Base-by-base conservation (phyloP, 768 basidiomycete species). In the Kondoa subrosea region DNA sequence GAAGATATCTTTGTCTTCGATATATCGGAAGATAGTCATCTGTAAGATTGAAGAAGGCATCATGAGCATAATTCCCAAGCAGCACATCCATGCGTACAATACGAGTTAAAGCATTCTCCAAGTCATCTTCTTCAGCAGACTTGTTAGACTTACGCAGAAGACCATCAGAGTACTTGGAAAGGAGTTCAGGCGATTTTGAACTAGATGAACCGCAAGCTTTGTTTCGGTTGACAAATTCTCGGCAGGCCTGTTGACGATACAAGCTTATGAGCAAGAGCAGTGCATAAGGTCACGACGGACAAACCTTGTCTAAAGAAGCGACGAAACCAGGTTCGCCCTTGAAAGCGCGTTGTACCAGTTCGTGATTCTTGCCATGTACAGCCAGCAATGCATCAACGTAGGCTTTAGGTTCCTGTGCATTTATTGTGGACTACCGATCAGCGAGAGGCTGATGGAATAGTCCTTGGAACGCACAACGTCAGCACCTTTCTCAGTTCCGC, bases 1-100 rank as follows among this genome's bases (percentile, higher is more conserved):
- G 85, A 96, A 99, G 15, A 97, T 89, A 72, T 99, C 93, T 80
- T 95, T 95, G 81, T 97, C 92, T 76, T 92, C 90, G 73, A 96
- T 87, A 78, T 95, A 97, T 77, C 91, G 91, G 87, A 99, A 95
- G 62, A 97, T 80, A 16, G 89, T 82, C 91, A 96, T 95, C 93
- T 97, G 75, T 1, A 16, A 25, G 25, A 27, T 27, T 17, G 17
- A 29, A 21, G 34, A 15, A 59, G 0, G 68, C 66, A 27, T 27
- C 50, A 40, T 29, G 21, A 16, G 3, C 1, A 26, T 31, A n/a
- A 3, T 32, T 29, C 29, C 25, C 1, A n/a, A 27, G 34, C 2
- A 59, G 31, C 26, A 50, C 31, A 25, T 31, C 26, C 25, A 3
- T 14, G 79, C 86, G 64, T 76, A 93, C 92, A 74, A 91, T 89